Conservation (phyloP, 2,329 filamentous ascomycete species). For the Zasmidium cellare region DNA sequence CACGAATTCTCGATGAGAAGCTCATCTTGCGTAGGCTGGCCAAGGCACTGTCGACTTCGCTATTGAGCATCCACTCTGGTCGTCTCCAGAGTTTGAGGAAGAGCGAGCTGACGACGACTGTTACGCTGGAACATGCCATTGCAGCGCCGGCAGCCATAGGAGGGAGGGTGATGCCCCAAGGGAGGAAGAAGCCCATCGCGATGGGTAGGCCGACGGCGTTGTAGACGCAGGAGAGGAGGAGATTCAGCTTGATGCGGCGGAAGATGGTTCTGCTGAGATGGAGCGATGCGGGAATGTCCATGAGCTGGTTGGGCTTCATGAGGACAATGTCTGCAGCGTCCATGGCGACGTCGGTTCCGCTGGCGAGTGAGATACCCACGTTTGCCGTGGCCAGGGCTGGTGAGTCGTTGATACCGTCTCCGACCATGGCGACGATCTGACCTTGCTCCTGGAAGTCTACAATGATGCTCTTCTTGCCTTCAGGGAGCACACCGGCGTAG, state of each 20-base stretch:
- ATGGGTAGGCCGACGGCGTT: slow-evolving; percentile 90
- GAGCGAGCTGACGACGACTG: slow-evolving; percentile 80
- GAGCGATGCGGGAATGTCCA: slow-evolving; percentile 87
- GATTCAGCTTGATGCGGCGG: slow-evolving; percentile 87
- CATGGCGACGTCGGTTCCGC: slow-evolving; percentile 95
- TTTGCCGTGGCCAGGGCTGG: slow-evolving; percentile 90
- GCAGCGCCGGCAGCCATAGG: slow-evolving; percentile 93
- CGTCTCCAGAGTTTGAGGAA: slow-evolving; percentile 84
- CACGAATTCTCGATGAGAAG: slow-evolving; percentile 11
- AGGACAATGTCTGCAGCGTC: slow-evolving; percentile 95
- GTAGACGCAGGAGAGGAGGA: slow-evolving; percentile 90
- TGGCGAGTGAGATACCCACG: slow-evolving; percentile 88
- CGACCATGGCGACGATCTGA: slow-evolving; percentile 89
- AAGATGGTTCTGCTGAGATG: slow-evolving; percentile 84
- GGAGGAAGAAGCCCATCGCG: slow-evolving; percentile 94
- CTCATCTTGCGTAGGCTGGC: slow-evolving; percentile 9
- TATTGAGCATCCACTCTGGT: slow-evolving; percentile 70
- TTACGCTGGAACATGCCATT: slow-evolving; percentile 89
- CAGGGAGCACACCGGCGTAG: slow-evolving; percentile 82
- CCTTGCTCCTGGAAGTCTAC: slow-evolving; percentile 71
- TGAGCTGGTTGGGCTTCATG: slow-evolving; percentile 87
- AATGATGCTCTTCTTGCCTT: slow-evolving; percentile 87
- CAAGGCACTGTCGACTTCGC: slow-evolving; percentile 15
- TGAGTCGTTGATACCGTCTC: slow-evolving; percentile 97
- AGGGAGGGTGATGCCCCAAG: slow-evolving; percentile 82